Evolutionary conservation across 2,329 filamentous ascomycete genomes (phyloP), one percentile per base, ranked within the genome.

Genomic region (Leptographium wingfieldii): DNA sequence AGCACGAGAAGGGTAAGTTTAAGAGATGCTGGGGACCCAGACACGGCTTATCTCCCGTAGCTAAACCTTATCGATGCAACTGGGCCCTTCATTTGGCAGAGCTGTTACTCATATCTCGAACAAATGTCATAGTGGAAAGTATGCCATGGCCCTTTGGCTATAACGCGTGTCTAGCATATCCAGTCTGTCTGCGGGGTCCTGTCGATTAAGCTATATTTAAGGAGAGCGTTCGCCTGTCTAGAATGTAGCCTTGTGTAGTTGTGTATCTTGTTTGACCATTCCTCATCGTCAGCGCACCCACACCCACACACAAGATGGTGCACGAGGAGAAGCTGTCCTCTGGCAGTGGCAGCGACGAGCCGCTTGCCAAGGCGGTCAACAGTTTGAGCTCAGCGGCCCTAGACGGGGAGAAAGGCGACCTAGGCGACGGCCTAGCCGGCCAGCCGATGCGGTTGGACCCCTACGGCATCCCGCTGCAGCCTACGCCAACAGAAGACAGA

Each of bases 381-480:
- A n/a, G 19, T 27, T 12, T 43, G 2, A 55, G 14, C 25, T 22
- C 57, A 19, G 3, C 4, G 12, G 48, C 5, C 10, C 9, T 35
- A 16, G 52, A 54, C 38, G 55, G 31, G 19, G 40, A 55, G 27
- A 38, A 54, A 25, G 40, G 14, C 53, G 43, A 5, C 58, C 10
- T 12, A 14, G 52, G 10, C 12, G 29, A 43, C 40, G 58, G 22
- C 2, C 4, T 19, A 5, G 27, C n/a, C 14, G 22, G n/a, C 46
- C 53, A 16, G 10, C 16, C 19, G 9, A 11, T 56, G 12, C 59
- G 59, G 12, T n/a, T 60, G 27, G 59, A 57, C 22, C 59, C 59
- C 27, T 54, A 48, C 55, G 59, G 59, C 48, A 57, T 55, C 38
- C 59, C 59, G 29, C 55, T 60, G 38, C 40, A 49, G 11, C 59